Percentiles rank a stretch among this genome's conserved stretches.
Evolutionary conservation across 805 yeast genomes (phyloP).

Genomic region (Saccharomycopsis vini): DNA sequence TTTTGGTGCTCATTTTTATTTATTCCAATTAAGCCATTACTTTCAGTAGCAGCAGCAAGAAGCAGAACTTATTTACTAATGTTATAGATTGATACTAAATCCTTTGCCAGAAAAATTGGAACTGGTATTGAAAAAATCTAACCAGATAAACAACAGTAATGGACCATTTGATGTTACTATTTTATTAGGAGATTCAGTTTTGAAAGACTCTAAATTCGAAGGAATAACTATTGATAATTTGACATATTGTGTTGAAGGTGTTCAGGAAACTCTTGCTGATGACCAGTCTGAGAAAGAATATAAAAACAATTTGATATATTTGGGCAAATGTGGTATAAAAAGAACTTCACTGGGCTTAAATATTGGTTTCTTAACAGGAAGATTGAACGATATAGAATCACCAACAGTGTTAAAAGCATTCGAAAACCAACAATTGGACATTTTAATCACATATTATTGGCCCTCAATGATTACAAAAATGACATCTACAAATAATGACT

Average conservation of each 20-base stretch:
- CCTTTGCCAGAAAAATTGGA: conserved; percentile 10
- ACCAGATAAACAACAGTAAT: conserved; percentile 4
- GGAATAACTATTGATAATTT: neutral
- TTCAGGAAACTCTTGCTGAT: neutral
- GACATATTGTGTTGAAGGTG: conserved; percentile 5
- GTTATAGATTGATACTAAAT: conserved; percentile 31
- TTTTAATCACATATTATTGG: conserved; percentile 55
- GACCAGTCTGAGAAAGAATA: neutral
- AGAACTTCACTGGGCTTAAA: neutral
- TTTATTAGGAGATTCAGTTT: conserved; percentile 7
- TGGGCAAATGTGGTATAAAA: neutral
- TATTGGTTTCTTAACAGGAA: conserved; percentile 4
- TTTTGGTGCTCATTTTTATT: no score
- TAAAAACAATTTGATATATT: neutral
- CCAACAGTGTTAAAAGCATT: no score
- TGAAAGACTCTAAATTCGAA: neutral
- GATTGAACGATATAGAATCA: no score
- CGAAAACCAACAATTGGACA: conserved; percentile 30
- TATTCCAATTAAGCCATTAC: no score
- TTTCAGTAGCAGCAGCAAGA: no score
- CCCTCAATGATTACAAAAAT: conserved; percentile 41
- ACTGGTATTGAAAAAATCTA: conserved; percentile 12
- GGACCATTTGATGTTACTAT: conserved; percentile 13
- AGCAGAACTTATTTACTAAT: no score
- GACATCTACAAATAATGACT: conserved; percentile 29